These are phyloP conservation scores for Amanita phalloides DNA, from an alignment of 768 basidiomycete species.

Conservation along the genomic window DNA sequence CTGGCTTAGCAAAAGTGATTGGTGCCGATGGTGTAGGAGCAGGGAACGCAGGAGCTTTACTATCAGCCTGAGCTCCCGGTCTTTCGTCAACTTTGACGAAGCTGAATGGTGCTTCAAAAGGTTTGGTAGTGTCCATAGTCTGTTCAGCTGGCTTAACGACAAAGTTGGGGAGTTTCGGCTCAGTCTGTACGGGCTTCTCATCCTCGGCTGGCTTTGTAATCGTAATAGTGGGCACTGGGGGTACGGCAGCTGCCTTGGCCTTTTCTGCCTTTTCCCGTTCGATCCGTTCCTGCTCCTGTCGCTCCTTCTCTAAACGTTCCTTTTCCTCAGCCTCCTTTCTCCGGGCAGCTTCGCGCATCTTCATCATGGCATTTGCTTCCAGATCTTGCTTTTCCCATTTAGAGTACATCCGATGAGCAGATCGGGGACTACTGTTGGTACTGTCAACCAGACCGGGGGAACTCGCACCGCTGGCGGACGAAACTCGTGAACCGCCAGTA, in stretches of 20 bases:
- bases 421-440: constrained; percentile 35
- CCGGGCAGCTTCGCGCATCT: constrained; percentile 42
- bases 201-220: constrained; percentile 5
- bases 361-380: constrained; percentile 70
- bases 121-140: constrained; percentile 1
- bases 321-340: constrained; percentile 33
- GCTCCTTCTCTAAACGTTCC: constrained; percentile 20
- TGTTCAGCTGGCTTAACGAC: constrained; percentile 1
- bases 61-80: neutral
- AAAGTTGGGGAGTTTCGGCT: neutral
- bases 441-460: constrained; percentile 35
- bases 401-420: constrained; percentile 34
- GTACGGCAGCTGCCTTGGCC: constrained; percentile 10
- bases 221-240: constrained; percentile 8
- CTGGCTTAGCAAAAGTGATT: neutral
- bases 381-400: constrained; percentile 86
- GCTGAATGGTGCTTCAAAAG: neutral
- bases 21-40: neutral
- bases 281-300: constrained; percentile 20
- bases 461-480: constrained; percentile 18
- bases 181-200: neutral
- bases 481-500: constrained; percentile 31
- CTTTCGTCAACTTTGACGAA: neutral
- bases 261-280: constrained; percentile 17
- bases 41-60: neutral